A percentile compares a stretch with the other conserved stretches of the same genome.
Conservation (phyloP, 371 early-diverging fungal species). For the Mucor mucedo region DNA sequence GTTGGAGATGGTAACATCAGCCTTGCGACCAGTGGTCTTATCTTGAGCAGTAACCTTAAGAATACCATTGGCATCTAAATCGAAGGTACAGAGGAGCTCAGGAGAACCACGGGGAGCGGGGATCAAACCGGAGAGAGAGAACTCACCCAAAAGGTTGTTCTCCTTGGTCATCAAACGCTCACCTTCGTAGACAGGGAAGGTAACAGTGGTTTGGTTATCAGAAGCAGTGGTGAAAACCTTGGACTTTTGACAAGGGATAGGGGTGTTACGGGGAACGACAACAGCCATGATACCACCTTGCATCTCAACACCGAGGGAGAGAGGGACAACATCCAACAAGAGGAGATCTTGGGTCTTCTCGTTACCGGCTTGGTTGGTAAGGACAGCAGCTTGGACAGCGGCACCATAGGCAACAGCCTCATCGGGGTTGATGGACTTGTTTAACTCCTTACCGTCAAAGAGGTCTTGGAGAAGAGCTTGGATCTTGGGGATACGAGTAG, state of each 20-base stretch:
- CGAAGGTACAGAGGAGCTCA: constrained; percentile 92
- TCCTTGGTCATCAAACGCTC: constrained; percentile 90
- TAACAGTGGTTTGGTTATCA: constrained; percentile 94
- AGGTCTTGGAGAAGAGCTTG: constrained; percentile 95
- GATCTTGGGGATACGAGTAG: constrained; percentile 99
- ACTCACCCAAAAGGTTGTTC: constrained; percentile 93
- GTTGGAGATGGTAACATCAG: constrained; percentile 93
- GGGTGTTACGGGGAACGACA: constrained; percentile 85
- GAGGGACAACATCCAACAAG: constrained; percentile 78
- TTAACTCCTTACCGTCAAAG: constrained; percentile 86
- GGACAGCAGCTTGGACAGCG: constrained; percentile 90
- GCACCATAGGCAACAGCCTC: constrained; percentile 97
- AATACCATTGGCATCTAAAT: constrained; percentile 95
- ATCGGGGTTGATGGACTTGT: constrained; percentile 93
- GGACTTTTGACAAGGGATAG: constrained; percentile 89
- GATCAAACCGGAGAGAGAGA: constrained; percentile 86
- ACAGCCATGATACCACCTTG: constrained; percentile 86
- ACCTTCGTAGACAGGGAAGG: constrained; percentile 94
- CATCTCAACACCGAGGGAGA: constrained; percentile 71
- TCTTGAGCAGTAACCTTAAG: constrained; percentile 93
- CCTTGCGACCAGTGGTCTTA: constrained; percentile 86
- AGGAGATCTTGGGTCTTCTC: constrained; percentile 73
- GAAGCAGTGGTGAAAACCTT: constrained; percentile 94
- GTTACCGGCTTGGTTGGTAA: constrained; percentile 67
- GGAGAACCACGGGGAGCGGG: constrained; percentile 92